Evolutionary conservation across 352 stramenopile genomes (phyloP).

Genomic region (Phytophthora europaea): DNA sequence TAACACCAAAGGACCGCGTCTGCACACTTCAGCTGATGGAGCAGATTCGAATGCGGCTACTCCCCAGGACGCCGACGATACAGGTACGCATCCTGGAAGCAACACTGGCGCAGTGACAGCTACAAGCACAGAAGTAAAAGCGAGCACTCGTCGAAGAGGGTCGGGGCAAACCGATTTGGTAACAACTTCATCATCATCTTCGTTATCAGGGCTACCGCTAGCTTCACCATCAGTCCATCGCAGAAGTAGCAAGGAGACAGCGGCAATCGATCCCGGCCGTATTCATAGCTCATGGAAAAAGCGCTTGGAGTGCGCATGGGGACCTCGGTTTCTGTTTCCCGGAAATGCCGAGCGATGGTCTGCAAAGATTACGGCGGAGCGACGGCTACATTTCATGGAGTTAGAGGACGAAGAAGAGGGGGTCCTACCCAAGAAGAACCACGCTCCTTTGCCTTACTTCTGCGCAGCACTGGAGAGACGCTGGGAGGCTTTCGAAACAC

Average conservation of each 20-base stretch:
- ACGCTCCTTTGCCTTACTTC: slow-evolving; percentile 53
- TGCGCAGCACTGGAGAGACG: slow-evolving; percentile 57
- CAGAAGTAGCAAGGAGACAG: slow-evolving; percentile 30
- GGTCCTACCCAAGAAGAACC: slow-evolving; percentile 33
- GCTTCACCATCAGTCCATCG: slow-evolving; percentile 13
- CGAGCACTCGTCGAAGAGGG: slow-evolving; percentile 23
- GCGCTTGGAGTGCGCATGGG: slow-evolving; percentile 65
- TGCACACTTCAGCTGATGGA: slow-evolving; percentile 26
- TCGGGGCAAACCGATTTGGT: slow-evolving; percentile 22
- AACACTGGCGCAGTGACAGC: slow-evolving; percentile 5
- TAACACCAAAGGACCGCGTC: slow-evolving; percentile 43
- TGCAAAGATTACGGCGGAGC: slow-evolving; percentile 13
- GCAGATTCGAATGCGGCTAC: slow-evolving; percentile 10
- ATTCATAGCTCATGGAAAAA: slow-evolving; percentile 67
- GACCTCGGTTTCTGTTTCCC: slow-evolving; percentile 62
- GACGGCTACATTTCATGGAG: slow-evolving; percentile 30
- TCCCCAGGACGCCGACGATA: slow-evolving; percentile 2
- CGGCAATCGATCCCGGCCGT: slow-evolving; percentile 31
- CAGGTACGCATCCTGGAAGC: slow-evolving; percentile 5
- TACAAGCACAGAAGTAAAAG: slow-evolving; percentile 9
- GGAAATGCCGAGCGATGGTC: slow-evolving; percentile 41
- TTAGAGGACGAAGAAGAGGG: slow-evolving; percentile 37
- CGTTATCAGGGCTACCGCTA: slow-evolving; percentile 29
- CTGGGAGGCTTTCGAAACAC: slow-evolving; percentile 62
- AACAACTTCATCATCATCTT: slow-evolving; percentile 30